Evolutionary conservation across 2,329 filamentous ascomycete species (phyloP), one percentile per base, ranked within the genome.

Genomic region (Cytospora piceicola): DNA sequence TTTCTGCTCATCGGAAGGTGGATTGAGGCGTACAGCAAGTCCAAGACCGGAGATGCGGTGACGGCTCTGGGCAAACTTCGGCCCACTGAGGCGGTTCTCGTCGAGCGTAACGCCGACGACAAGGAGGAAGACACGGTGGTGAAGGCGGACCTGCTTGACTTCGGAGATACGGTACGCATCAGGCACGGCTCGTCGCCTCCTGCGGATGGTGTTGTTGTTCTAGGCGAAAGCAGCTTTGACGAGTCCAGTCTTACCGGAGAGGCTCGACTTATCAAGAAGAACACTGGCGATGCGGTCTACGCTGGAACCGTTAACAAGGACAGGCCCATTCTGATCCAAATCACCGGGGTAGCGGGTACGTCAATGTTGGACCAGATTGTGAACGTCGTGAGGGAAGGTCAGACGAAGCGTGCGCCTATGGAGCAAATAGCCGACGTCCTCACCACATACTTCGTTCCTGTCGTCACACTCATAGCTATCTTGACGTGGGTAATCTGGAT

Each of bases 241-340:
- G 94, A 98, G 75, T 94, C 93, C 14, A 96, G 93, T 68, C 81
- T 98, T 67, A 97, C 94, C 1, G 91, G 91, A 61, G 91, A 94
- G 77, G 90, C 90, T 17, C 83, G 84, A 8, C 84, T 84, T 0
- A 85, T 93, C 63, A 83, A 82, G 72, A 94, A 94, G 77, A 68
- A 59, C 0, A 71, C 79, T 2, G 88, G 87, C 4, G 90, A 92
- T 66, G 78, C 81, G 20, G 87, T 93, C 2, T 93, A 84, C 71
- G 86, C 90, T 0, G 91, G 91, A 20, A 93, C 91, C 0, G 82
- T 93, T 73, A 94, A 94, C 77, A 89, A 90, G 72, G 88, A 82
- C 7, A 75, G 82, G 0, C 83, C 90, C 0, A 75, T 93, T 20
- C 82, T 86, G 12, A 80, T 92, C 30, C 81, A 82, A 53, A 83